Conservation (phyloP, 768 basidiomycete species). For the Psilocybe subaeruginosa region DNA sequence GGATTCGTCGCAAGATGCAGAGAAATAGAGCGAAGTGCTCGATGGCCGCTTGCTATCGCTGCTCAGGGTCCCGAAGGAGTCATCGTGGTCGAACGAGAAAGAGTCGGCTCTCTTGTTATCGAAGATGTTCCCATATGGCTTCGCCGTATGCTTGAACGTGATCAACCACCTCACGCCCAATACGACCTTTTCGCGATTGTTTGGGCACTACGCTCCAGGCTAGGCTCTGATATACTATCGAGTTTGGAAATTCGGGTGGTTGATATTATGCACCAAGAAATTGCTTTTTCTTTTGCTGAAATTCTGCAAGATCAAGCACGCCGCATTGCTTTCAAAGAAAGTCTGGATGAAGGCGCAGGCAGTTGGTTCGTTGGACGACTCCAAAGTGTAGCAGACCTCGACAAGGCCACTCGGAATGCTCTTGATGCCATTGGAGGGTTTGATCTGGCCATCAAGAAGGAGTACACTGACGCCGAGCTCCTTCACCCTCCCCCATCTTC, state of each 20-base stretch:
- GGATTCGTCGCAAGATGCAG: conserved; percentile 91
- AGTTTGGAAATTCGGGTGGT: conserved; percentile 60
- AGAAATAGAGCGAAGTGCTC: conserved; percentile 85
- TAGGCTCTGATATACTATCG: conserved; percentile 61
- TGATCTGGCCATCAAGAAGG: conserved; percentile 71
- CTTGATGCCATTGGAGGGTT: conserved; percentile 76
- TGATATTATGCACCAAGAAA: conserved; percentile 75
- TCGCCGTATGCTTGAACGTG: conserved; percentile 49
- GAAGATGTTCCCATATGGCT: conserved; percentile 73
- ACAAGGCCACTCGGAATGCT: conserved; percentile 54
- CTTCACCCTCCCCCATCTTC: conserved; percentile 57
- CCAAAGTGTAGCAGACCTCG: conserved; percentile 57
- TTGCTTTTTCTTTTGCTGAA: conserved; percentile 76
- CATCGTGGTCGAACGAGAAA: conserved; percentile 77
- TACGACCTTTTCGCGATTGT: conserved; percentile 61
- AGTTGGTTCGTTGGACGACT: conserved; percentile 67
- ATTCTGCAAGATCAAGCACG: conserved; percentile 69
- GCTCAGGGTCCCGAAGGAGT: conserved; percentile 47
- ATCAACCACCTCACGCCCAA: conserved; percentile 49
- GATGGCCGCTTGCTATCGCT: conserved; percentile 78
- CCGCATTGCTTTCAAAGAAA: conserved; percentile 53
- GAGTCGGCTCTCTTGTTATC: conserved; percentile 60
- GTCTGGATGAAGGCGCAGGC: conserved; percentile 59
- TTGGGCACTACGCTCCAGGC: conserved; percentile 62
- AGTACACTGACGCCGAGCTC: conserved; percentile 71